phyloP scores from a whole-genome alignment of 306 rosid genomes.

The Pterocarpus santalinus region DNA sequence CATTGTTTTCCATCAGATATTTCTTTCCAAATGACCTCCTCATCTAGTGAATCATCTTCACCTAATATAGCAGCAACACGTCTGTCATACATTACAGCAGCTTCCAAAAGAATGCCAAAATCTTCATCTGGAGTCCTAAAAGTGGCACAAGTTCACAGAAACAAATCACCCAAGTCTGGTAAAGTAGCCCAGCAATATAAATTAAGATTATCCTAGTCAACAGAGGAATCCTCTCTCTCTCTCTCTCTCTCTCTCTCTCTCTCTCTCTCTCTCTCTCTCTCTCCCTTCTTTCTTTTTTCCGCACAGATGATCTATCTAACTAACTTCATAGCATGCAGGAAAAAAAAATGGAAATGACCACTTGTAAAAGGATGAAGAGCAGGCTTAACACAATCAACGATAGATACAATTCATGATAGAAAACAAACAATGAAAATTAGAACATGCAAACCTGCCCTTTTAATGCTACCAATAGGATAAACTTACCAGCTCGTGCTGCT shows the following conservation, averaged over 20 bases:
- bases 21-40: slow-evolving; percentile 78
- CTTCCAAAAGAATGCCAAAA: slow-evolving; percentile 92
- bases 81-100: slow-evolving; percentile 97
- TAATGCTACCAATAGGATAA: slow-evolving; percentile 18
- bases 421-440: background rate
- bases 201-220: slow-evolving; percentile 14
- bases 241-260: background rate
- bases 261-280: background rate
- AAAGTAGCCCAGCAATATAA: slow-evolving; percentile 15
- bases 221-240: background rate
- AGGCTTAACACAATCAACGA: background rate
- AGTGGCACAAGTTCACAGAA: slow-evolving; percentile 36
- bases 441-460: slow-evolving; percentile 13
- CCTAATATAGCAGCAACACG: slow-evolving; percentile 90
- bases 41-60: slow-evolving; percentile 87
- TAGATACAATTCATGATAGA: background rate
- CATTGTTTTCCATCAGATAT: slow-evolving; percentile 68
- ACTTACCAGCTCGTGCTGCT: slow-evolving; percentile 98
- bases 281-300: background rate
- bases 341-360: slow-evolving; percentile 7
- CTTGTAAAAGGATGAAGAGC: slow-evolving; percentile 14
- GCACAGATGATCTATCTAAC: slow-evolving; percentile 11
- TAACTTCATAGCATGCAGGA: slow-evolving; percentile 8
- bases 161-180: slow-evolving; percentile 27
- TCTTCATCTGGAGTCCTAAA: slow-evolving; percentile 95